A percentile compares a stretch with the other conserved stretches of the same genome.
Conservation (phyloP, 108 stramenopile species). For the Cyclotella baltica region DNA sequence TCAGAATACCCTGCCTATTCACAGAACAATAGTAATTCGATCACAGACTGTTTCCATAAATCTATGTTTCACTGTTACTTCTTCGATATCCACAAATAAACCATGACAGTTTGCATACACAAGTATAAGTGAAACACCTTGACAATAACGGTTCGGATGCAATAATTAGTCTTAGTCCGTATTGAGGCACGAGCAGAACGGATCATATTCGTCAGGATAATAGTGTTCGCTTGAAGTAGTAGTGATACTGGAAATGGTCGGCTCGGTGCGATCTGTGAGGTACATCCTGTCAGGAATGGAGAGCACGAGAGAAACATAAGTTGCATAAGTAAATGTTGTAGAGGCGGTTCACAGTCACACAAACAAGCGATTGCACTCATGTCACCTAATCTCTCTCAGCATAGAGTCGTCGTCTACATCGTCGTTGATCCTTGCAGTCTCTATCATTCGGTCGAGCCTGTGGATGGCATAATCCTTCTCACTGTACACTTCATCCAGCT, state of each 20-base stretch:
- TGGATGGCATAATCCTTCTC: constrained; percentile 13
- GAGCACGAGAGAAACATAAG: no score
- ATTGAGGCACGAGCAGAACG: constrained; percentile 1
- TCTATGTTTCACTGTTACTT: no score
- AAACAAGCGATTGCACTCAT: no score
- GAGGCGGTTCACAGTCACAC: no score
- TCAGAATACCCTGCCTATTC: no score
- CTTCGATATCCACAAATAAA: no score
- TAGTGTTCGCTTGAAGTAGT: background rate
- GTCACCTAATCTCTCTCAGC: constrained; percentile 8
- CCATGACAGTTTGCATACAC: no score
- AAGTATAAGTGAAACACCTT: no score
- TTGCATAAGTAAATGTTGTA: no score
- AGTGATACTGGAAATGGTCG: constrained; percentile 13
- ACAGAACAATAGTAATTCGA: no score
- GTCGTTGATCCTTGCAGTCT: constrained; percentile 4
- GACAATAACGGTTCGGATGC: background rate
- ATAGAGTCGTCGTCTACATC: background rate
- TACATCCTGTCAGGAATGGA: no score
- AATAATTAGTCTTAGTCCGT: background rate
- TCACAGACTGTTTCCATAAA: no score
- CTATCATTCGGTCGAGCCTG: constrained; percentile 17
- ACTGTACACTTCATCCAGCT: constrained; percentile 15
- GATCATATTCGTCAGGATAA: background rate
- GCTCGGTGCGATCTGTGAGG: constrained; percentile 10